Base-by-base conservation (phyloP, 1,139 yeast genomes). In the Geotrichum macrosporum region DNA sequence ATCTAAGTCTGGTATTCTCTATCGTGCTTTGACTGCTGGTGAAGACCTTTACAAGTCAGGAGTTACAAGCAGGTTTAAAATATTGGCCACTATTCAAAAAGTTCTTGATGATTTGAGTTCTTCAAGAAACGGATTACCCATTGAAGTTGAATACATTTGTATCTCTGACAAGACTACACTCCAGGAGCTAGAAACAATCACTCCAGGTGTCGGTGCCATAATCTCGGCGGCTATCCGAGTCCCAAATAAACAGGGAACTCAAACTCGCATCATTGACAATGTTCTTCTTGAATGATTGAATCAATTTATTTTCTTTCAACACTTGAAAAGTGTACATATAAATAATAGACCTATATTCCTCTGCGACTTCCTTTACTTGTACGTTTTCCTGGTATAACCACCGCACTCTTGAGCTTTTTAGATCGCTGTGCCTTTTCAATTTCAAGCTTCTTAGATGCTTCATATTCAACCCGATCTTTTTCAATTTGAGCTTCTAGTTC, bases 131-230 rank as follows among this genome's bases (percentile, higher is more conserved):
- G 53, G 50, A 4, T 52, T 62, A 31, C 55, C 62, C 19, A 47
- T 82, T 58, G 69, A 72, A 27, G 64, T 86, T 22, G 97, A 89
- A 61, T 89, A 89, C 61, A 67, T 88, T 37, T 79, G 89, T 1
- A 65, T 87, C n/a, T 85, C 87, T 43, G 83, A 84, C 59, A 78
- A 79, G 13, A 77, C 74, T 10, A 72, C 78, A 1, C 71, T 89
- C 52, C 72, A 71, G 5, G 87, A 82, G 51, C 63, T 85, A 26
- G 73, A 72, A 1, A 38, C 35, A 1, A 73, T 84, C 3, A 70
- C 66, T 36, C 71, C 71, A 0, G 70, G 70, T 0, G 58, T 57
- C 1, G 84, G 83, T 0, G 83, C 81, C 3, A 71, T 82, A 3
- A 63, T 87, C 33, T 81, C 89, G 35, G 77, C 84, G 35, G 95